Percentiles rank a stretch among this genome's conserved stretches.
Conservation (phyloP, 805 yeast species). For the Kluyveromyces nonfermentans region DNA sequence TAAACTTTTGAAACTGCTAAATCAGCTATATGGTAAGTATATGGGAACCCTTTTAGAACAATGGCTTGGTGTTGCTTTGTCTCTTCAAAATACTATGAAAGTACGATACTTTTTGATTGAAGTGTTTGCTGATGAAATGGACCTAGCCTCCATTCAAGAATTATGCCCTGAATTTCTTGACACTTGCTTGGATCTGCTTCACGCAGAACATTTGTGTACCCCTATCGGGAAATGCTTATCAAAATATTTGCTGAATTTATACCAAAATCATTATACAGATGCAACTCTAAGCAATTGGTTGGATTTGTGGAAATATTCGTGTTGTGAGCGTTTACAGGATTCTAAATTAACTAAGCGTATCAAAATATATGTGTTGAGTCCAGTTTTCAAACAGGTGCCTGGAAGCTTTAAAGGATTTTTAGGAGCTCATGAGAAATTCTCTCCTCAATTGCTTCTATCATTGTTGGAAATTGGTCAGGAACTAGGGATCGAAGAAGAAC, state of each 20-base stretch:
- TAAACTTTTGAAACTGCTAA: conserved; percentile 40
- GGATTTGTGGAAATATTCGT: conserved; percentile 38
- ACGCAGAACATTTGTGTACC: conserved; percentile 53
- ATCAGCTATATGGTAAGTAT: conserved; percentile 15
- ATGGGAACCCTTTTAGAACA: conserved; percentile 22
- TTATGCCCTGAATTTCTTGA: conserved; percentile 38
- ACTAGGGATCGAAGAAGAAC: conserved; percentile 42
- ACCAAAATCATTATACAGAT: conserved; percentile 22
- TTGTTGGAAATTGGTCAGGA: conserved; percentile 58
- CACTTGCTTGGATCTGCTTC: conserved; percentile 40
- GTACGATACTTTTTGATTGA: conserved; percentile 57
- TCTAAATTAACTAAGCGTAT: conserved; percentile 36
- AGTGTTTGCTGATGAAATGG: conserved; percentile 39
- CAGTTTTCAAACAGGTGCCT: conserved; percentile 43
- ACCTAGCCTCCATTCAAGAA: conserved; percentile 34
- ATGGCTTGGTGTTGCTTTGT: conserved; percentile 42
- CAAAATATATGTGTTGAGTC: conserved; percentile 52
- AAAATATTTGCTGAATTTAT: conserved; percentile 31
- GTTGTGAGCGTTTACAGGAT: conserved; percentile 30
- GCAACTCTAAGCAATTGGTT: conserved; percentile 34
- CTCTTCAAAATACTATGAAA: conserved; percentile 42
- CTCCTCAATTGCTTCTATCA: conserved; percentile 36
- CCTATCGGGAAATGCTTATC: conserved; percentile 52
- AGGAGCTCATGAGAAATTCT: conserved; percentile 9
- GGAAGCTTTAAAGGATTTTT: conserved; percentile 33